Percentiles rank a stretch among this genome's conserved stretches.
Evolutionary conservation across 2,329 filamentous ascomycete genomes (phyloP).

Genomic region (Zelopaecilomyces penicillatus): DNA sequence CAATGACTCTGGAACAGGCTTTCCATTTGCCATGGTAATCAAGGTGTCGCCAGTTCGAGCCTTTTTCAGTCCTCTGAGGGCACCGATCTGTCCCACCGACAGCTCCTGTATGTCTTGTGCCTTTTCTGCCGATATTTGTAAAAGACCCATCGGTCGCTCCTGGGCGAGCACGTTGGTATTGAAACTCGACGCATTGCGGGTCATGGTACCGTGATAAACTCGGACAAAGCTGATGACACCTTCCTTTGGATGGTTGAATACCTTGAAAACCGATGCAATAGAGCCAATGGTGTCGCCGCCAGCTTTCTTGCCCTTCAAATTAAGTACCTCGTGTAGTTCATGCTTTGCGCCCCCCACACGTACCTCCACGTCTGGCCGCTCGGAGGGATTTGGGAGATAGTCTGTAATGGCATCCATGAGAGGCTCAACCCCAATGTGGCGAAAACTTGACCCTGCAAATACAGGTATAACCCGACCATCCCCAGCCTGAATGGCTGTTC

Average conservation of each 20-base stretch:
- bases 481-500: conserved; percentile 59
- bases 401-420: conserved; percentile 83
- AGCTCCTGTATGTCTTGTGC: conserved; percentile 78
- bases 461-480: conserved; percentile 73
- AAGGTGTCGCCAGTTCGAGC: conserved; percentile 93
- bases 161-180: conserved; percentile 77
- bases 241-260: conserved; percentile 77
- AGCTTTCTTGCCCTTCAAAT: conserved; percentile 27
- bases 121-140: conserved; percentile 85
- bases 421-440: conserved; percentile 89
- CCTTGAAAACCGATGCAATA: conserved; percentile 78
- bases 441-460: conserved; percentile 86
- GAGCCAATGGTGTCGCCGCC: conserved; percentile 31
- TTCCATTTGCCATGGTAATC: conserved; percentile 57
- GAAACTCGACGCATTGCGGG: conserved; percentile 67
- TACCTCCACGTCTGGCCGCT: conserved; percentile 72
- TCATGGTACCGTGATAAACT: conserved; percentile 77
- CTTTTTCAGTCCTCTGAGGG: conserved; percentile 80
- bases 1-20: conserved; percentile 58
- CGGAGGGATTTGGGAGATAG: conserved; percentile 73
- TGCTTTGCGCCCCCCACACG: conserved; percentile 51
- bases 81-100: conserved; percentile 82
- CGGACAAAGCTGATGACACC: conserved; percentile 87
- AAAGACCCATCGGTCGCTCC: conserved; percentile 70
- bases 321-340: conserved; percentile 29